Conservation (phyloP, 495 filamentous ascomycete species). For the Xylaria curta region DNA sequence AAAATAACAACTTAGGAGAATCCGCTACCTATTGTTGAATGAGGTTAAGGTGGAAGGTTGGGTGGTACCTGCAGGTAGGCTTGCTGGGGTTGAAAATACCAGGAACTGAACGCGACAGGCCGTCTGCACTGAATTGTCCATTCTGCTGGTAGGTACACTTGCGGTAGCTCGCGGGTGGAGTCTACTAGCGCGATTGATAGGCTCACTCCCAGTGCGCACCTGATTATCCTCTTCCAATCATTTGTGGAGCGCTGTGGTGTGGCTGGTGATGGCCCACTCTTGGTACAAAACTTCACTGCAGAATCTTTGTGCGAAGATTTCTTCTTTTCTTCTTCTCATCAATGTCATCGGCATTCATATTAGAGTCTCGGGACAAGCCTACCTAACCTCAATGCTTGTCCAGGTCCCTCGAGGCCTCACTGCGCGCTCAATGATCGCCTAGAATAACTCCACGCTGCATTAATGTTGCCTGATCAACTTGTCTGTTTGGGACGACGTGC, state of each 20-base stretch:
- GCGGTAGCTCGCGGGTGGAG: not conserved
- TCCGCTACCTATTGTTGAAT: not conserved
- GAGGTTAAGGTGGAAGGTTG: not conserved
- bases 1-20: not conserved
- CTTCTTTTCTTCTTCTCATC: conserved; percentile 54
- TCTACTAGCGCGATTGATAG: not conserved
- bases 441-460: conserved; percentile 77
- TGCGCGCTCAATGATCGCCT: conserved; percentile 99
- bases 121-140: not conserved
- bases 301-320: not conserved
- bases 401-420: conserved; percentile 80
- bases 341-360: conserved; percentile 96
- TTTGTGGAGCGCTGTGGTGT: not conserved
- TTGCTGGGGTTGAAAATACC: conserved; percentile 22
- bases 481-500: conserved; percentile 54
- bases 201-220: not conserved
- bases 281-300: conserved; percentile 6
- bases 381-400: conserved; percentile 81
- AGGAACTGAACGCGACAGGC: conserved; percentile 4
- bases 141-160: not conserved
- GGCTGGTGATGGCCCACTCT: conserved; percentile 1
- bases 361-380: conserved; percentile 99
- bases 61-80: not conserved
- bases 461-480: conserved; percentile 62
- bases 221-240: not conserved